Evolutionary conservation across 1,284 basidiomycete species (phyloP).

Genomic region (Tylopilus orsonianus): DNA sequence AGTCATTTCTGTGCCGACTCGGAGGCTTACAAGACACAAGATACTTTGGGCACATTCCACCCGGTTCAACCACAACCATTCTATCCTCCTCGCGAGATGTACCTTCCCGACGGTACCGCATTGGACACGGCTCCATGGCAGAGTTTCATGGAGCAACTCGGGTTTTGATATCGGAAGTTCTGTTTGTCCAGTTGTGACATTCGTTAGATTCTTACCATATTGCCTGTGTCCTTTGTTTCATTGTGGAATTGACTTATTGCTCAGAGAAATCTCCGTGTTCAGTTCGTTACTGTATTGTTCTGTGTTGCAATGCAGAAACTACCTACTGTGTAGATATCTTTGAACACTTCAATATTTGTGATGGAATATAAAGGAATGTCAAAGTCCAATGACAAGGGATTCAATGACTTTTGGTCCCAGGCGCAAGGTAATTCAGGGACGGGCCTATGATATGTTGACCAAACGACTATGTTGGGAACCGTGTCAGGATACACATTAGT

Average conservation of each 20-base stretch:
- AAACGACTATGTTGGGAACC: no score
- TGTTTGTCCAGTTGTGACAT: not conserved
- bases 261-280: not conserved
- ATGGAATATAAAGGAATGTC: no score
- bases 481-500: no score
- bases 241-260: not conserved
- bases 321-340: not conserved
- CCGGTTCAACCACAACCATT: slow-evolving; percentile 18
- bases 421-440: no score
- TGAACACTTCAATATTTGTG: no score
- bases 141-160: slow-evolving; percentile 65
- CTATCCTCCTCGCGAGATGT: not conserved
- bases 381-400: no score
- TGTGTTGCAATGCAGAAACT: not conserved
- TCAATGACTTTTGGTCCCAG: no score
- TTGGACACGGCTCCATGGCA: slow-evolving; percentile 66
- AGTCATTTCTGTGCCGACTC: slow-evolving; percentile 20
- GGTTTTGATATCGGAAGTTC: slow-evolving; percentile 41
- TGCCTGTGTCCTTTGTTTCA: not conserved
- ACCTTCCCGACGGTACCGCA: slow-evolving; percentile 31
- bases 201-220: no score
- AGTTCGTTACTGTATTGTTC: not conserved
- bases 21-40: slow-evolving; percentile 18
- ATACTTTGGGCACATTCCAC: slow-evolving; percentile 16
- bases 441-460: no score